phyloP scores from a whole-genome alignment of 306 rosid genomes.

The Trifolium fragiferum region DNA sequence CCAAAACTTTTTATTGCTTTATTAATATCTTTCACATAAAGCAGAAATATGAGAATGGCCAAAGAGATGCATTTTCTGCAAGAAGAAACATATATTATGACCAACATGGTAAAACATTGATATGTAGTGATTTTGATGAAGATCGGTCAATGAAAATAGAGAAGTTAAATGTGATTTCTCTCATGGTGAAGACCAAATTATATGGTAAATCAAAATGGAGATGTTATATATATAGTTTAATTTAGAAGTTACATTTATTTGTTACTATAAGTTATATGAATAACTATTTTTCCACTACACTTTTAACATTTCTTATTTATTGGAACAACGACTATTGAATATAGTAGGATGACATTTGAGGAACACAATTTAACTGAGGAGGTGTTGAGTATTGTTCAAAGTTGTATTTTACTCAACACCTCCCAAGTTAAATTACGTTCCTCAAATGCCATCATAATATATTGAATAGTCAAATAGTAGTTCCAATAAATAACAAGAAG shows the following conservation, averaged over 20 bases:
- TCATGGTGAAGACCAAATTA: conserved; percentile 67
- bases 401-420: too few species aligned
- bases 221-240: conserved; percentile 30
- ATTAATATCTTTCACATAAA: too few species aligned
- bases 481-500: too few species aligned
- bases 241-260: conserved; percentile 7
- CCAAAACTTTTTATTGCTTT: too few species aligned
- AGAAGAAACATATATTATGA: conserved; percentile 77
- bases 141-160: conserved; percentile 55
- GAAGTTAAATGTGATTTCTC: conserved; percentile 71
- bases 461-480: too few species aligned
- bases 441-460: too few species aligned
- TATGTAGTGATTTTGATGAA: conserved; percentile 81
- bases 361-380: conserved; percentile 65
- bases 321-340: conserved; percentile 40
- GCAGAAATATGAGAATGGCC: too few species aligned
- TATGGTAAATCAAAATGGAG: conserved; percentile 58
- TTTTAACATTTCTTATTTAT: conserved; percentile 26
- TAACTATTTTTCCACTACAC: background rate
- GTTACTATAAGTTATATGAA: background rate
- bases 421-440: too few species aligned
- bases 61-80: too few species aligned
- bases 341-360: conserved; percentile 65
- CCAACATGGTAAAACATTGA: conserved; percentile 59
- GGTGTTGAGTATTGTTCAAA: conserved; percentile 52